These are phyloP conservation scores for Cyanidium caldarium DNA, from an alignment of 23 red algal genomes.

Conservation along the genomic window DNA sequence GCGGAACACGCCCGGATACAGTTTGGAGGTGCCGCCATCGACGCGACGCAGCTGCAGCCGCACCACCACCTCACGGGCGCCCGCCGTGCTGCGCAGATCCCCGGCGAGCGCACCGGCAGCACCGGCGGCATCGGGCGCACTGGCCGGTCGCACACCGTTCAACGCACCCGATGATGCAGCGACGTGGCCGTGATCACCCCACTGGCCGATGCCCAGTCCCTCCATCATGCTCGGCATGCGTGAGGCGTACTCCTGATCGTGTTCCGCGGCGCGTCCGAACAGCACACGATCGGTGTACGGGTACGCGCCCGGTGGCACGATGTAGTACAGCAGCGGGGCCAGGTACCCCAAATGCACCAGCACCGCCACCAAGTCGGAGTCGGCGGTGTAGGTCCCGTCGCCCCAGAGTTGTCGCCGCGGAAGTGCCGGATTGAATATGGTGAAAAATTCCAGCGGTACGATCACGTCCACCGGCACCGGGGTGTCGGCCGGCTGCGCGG, in stretches of 20 bases:
- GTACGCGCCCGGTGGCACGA: not conserved
- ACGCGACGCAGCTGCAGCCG: not conserved
- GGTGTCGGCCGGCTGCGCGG: too few relatives aligned
- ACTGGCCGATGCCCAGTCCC: not conserved
- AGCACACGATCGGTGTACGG: conserved; percentile 1
- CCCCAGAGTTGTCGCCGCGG: conserved; percentile 39
- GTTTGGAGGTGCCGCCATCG: too few relatives aligned
- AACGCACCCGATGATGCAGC: not conserved
- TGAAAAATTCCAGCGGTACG: conserved; percentile 33
- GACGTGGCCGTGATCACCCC: not conserved
- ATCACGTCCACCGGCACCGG: conserved; percentile 18
- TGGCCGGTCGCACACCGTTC: too few relatives aligned
- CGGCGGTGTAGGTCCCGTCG: conserved; percentile 25
- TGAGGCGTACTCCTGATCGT: not conserved
- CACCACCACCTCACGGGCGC: not conserved
- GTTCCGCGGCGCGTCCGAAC: not conserved
- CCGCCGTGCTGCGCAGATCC: too few relatives aligned
- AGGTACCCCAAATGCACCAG: conserved; percentile 32
- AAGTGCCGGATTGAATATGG: conserved; percentile 14
- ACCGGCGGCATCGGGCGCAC: too few relatives aligned
- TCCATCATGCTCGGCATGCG: not conserved
- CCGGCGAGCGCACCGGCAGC: too few relatives aligned
- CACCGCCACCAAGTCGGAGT: conserved; percentile 44
- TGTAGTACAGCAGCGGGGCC: not conserved
- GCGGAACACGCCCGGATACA: not conserved